Percentiles rank a stretch among this genome's conserved stretches.
Evolutionary conservation across 2,329 filamentous ascomycete species (phyloP).

Genomic region (Fusarium odoratissimum): DNA sequence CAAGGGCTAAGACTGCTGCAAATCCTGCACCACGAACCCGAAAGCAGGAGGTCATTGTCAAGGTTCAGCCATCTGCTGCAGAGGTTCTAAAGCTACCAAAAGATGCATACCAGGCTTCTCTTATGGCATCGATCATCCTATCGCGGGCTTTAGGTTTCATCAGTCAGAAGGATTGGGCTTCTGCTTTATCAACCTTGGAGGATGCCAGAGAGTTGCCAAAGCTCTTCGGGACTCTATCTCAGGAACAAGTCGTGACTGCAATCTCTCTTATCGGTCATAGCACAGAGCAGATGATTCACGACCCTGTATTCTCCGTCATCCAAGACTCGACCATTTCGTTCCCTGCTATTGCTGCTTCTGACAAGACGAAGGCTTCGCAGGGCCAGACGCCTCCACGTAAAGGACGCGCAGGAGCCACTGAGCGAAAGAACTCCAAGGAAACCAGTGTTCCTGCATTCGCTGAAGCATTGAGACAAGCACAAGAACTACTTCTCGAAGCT

Average conservation of each 20-base stretch:
- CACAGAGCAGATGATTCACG: conserved; percentile 77
- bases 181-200: conserved; percentile 67
- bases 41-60: conserved; percentile 39
- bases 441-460: conserved; percentile 59
- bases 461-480: conserved; percentile 71
- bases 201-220: conserved; percentile 59
- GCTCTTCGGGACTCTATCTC: conserved; percentile 52
- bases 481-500: conserved; percentile 72
- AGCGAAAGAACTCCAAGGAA: conserved; percentile 49
- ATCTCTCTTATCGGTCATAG: conserved; percentile 76
- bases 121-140: conserved; percentile 52
- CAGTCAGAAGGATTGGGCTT: conserved; percentile 65
- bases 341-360: conserved; percentile 70
- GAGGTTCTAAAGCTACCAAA: conserved; percentile 41
- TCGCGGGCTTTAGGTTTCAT: conserved; percentile 59
- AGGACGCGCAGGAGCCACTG: conserved; percentile 39
- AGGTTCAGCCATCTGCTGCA: conserved; percentile 38
- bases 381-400: conserved; percentile 53
- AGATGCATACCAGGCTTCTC: conserved; percentile 52
- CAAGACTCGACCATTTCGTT: conserved; percentile 94
- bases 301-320: conserved; percentile 88
- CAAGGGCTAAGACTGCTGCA: conserved; percentile 38
- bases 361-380: conserved; percentile 52
- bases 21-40: conserved; percentile 28
- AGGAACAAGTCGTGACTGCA: conserved; percentile 72